These are phyloP conservation scores for Arthroderma uncinatum DNA, from an alignment of 2,329 filamentous ascomycete species.

Conservation along the genomic window DNA sequence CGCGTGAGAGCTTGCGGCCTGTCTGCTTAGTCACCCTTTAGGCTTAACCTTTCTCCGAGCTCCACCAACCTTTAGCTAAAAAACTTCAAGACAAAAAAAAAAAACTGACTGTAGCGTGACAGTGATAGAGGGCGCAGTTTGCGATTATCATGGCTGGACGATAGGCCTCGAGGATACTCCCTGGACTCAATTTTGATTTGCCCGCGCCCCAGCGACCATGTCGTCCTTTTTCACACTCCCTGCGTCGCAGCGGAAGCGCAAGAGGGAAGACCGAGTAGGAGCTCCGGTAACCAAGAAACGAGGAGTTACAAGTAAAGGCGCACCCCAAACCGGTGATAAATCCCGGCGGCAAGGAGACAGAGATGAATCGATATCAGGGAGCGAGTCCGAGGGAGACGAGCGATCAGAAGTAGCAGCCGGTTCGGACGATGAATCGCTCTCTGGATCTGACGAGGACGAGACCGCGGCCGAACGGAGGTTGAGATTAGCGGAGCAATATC, in stretches of 20 bases:
- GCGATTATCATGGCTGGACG: neutral
- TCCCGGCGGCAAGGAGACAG: slow-evolving; percentile 31
- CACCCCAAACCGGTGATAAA: slow-evolving; percentile 29
- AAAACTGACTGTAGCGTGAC: neutral
- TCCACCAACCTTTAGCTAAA: slow-evolving; percentile 10
- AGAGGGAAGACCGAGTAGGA: slow-evolving; percentile 47
- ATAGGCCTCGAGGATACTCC: neutral
- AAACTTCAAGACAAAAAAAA: slow-evolving; percentile 11
- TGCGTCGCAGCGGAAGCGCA: slow-evolving; percentile 79
- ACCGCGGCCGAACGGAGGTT: slow-evolving; percentile 81
- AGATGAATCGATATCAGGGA: slow-evolving; percentile 78
- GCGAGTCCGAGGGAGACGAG: slow-evolving; percentile 61
- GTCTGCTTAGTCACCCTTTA: slow-evolving; percentile 12
- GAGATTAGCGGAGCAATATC: slow-evolving; percentile 79
- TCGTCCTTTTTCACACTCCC: slow-evolving; percentile 94
- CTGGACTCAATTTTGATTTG: neutral
- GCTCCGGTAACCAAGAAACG: slow-evolving; percentile 37
- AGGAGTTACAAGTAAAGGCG: slow-evolving; percentile 29
- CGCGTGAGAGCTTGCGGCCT: slow-evolving; percentile 35
- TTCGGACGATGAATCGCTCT: slow-evolving; percentile 36
- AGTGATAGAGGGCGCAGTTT: neutral
- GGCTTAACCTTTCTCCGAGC: slow-evolving; percentile 23
- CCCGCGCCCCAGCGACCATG: slow-evolving; percentile 44
- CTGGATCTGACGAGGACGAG: slow-evolving; percentile 60
- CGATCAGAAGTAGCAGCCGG: slow-evolving; percentile 33